Evolutionary conservation across 768 basidiomycete species (phyloP).

Genomic region (Clitopilus passeckerianus): DNA sequence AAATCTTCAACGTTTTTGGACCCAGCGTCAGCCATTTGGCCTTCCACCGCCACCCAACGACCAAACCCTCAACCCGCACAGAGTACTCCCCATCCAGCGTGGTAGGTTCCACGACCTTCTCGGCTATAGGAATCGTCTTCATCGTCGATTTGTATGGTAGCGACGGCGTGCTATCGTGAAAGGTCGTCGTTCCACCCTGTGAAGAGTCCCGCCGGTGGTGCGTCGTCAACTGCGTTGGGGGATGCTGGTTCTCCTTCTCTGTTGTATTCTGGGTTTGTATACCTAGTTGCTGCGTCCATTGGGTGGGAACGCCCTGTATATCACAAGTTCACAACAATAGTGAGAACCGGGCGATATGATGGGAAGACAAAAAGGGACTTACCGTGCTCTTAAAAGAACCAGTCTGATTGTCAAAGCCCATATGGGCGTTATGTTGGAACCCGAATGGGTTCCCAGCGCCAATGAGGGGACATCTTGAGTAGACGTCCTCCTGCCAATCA

Average conservation of each 20-base stretch:
- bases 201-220: slow-evolving; percentile 3
- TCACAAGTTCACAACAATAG: not conserved
- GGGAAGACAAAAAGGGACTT: slow-evolving; percentile 6
- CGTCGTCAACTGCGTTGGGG: not conserved
- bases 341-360: not conserved
- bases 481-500: slow-evolving; percentile 43
- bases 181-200: slow-evolving; percentile 2
- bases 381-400: slow-evolving; percentile 23
- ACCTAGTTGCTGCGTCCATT: slow-evolving; percentile 6
- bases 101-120: slow-evolving; percentile 19
- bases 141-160: slow-evolving; percentile 9
- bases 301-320: slow-evolving; percentile 9
- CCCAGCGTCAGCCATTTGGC: slow-evolving; percentile 73
- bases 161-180: slow-evolving; percentile 8
- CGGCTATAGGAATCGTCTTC: not conserved
- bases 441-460: slow-evolving; percentile 28
- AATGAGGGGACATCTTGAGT: slow-evolving; percentile 31
- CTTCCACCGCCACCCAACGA: slow-evolving; percentile 73
- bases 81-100: slow-evolving; percentile 56
- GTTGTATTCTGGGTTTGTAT: not conserved
- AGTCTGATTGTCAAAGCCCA: slow-evolving; percentile 25
- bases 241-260: not conserved
- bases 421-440: slow-evolving; percentile 36
- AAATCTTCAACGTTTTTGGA: slow-evolving; percentile 59
- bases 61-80: slow-evolving; percentile 69